Conservation (phyloP, 345 rosid species). For the Balakata baccata region DNA sequence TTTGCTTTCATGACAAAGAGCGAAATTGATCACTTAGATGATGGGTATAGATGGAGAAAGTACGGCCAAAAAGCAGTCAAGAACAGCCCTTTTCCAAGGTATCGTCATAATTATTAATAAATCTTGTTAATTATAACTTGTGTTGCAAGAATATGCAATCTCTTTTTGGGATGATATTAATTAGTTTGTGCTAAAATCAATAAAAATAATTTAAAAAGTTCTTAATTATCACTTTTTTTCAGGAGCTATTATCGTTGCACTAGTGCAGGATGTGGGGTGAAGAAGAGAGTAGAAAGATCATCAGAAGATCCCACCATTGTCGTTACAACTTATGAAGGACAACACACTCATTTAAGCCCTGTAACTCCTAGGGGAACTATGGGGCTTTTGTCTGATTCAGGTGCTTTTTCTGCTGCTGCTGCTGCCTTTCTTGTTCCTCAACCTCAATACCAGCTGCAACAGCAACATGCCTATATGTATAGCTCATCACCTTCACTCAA, state of each 20-base stretch:
- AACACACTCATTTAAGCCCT: conserved; percentile 75
- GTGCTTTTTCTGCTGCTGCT: conserved; percentile 18
- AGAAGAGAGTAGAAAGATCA: conserved; percentile 98
- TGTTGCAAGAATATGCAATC: conserved; percentile 12
- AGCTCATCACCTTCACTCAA: conserved; percentile 37
- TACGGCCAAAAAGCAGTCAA: conserved; percentile 99
- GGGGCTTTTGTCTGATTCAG: conserved; percentile 37
- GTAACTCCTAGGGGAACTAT: conserved; percentile 65
- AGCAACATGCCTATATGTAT: conserved; percentile 34
- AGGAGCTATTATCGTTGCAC: conserved; percentile 99
- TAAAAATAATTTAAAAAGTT: not conserved
- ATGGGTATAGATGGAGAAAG: conserved; percentile 96
- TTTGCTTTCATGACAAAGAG: conserved; percentile 97
- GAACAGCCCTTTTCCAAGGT: conserved; percentile 98
- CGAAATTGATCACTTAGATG: conserved; percentile 92
- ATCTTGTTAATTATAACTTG: conserved; percentile 5
- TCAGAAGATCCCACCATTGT: conserved; percentile 72
- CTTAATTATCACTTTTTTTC: conserved; percentile 6
- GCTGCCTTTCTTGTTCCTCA: conserved; percentile 48
- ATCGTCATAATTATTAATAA: not conserved
- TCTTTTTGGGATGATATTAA: not conserved
- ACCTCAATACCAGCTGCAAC: conserved; percentile 38
- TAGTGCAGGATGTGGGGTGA: conserved; percentile 82
- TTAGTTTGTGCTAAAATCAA: too few species aligned
- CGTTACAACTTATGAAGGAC: conserved; percentile 95